phyloP scores from a whole-genome alignment of 179 eudicot genomes.

The Vitellaria paradoxa region DNA sequence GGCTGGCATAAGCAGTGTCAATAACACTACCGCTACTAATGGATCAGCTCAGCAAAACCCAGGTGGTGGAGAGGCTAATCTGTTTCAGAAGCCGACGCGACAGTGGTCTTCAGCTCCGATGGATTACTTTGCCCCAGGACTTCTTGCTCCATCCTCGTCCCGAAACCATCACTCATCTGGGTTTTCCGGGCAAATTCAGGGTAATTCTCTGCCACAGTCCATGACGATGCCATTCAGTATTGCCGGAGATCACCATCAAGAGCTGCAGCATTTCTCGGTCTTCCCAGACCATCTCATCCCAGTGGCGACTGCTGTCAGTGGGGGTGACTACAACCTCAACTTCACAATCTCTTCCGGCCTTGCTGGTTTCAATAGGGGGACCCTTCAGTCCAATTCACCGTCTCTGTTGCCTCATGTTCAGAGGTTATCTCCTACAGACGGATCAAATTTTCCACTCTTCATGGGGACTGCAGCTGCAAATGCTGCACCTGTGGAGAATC shows the following conservation, averaged over 20 bases:
- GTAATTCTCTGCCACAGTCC: slow-evolving; percentile 34
- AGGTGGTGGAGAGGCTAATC: slow-evolving; percentile 15
- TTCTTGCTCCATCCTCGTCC: slow-evolving; percentile 15
- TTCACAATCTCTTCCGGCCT: slow-evolving; percentile 50
- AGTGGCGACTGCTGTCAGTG: slow-evolving; percentile 16
- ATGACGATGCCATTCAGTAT: slow-evolving; percentile 7
- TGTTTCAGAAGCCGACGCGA: slow-evolving; percentile 27
- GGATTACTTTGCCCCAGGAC: slow-evolving; percentile 63
- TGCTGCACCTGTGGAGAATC: slow-evolving; percentile 32
- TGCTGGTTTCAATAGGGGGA: slow-evolving; percentile 88
- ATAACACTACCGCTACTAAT: slow-evolving; percentile 9
- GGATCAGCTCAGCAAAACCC: slow-evolving; percentile 28
- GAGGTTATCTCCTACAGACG: slow-evolving; percentile 59
- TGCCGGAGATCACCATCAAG: slow-evolving; percentile 28
- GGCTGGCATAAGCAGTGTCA: slow-evolving; percentile 39
- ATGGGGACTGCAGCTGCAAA: slow-evolving; percentile 42
- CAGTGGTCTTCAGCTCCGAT: slow-evolving; percentile 40
- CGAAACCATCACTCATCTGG: slow-evolving; percentile 17
- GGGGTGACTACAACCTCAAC: slow-evolving; percentile 60
- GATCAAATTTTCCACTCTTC: slow-evolving; percentile 57
- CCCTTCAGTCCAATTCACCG: slow-evolving; percentile 99
- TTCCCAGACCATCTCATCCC: slow-evolving; percentile 40
- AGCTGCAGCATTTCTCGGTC: slow-evolving; percentile 57
- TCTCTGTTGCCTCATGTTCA: slow-evolving; percentile 59
- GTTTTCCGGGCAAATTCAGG: slow-evolving; percentile 35